Percentiles rank a stretch among this genome's conserved stretches.
These are phyloP conservation scores for Bathelium albidoporum DNA, from an alignment of 495 filamentous ascomycete genomes.

Conservation along the genomic window DNA sequence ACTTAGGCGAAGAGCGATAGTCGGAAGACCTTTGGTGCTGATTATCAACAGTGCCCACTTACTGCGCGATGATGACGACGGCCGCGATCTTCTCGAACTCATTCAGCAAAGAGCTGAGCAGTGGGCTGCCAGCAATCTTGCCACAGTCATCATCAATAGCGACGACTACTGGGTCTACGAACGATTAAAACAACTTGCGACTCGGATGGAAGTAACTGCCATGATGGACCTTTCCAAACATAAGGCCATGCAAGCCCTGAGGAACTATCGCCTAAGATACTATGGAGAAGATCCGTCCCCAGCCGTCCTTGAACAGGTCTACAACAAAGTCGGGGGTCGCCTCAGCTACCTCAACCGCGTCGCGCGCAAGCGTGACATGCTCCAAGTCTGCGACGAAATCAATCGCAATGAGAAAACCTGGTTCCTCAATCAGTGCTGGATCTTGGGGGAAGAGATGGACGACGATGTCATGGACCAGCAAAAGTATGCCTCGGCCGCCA, in stretches of 20 bases:
- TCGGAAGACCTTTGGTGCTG: constrained; percentile 63
- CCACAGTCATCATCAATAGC: constrained; percentile 83
- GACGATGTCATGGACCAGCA: constrained; percentile 99
- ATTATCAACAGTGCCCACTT: constrained; percentile 90
- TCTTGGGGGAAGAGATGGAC: constrained; percentile 86
- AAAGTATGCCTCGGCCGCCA: constrained; percentile 88
- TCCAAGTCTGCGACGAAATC: constrained; percentile 67
- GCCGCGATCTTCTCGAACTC: constrained; percentile 81
- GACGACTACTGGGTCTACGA: constrained; percentile 99
- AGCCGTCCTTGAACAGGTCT: constrained; percentile 59
- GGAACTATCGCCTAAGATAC: constrained; percentile 63
- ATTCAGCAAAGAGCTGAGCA: constrained; percentile 92
- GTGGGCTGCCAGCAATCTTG: constrained; percentile 83
- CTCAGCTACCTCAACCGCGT: constrained; percentile 78
- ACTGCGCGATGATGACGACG: constrained; percentile 80
- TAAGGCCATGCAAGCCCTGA: constrained; percentile 64
- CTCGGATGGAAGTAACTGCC: constrained; percentile 81
- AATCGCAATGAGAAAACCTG: constrained; percentile 77
- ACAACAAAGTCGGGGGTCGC: constrained; percentile 74
- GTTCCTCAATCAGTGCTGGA: constrained; percentile 88
- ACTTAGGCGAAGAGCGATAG: constrained; percentile 43
- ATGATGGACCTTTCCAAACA: constrained; percentile 69
- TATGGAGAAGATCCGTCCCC: constrained; percentile 45
- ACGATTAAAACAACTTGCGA: constrained; percentile 76
- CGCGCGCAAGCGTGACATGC: constrained; percentile 68